Base-by-base conservation (phyloP, 129 eudicot genomes). In the Artemisia annua region DNA sequence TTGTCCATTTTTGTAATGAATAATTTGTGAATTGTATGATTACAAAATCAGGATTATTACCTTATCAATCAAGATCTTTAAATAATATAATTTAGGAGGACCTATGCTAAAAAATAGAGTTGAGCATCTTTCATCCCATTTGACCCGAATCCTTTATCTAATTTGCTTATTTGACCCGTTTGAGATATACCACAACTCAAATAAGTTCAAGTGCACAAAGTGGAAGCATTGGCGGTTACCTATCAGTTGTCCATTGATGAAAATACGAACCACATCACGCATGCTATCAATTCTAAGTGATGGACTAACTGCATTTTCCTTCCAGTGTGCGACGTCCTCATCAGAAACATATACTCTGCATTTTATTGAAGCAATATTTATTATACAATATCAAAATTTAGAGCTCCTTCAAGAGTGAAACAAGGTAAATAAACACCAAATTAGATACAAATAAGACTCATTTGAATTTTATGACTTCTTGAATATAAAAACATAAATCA, bases 261-360 rank as follows among this genome's bases (percentile, higher is more conserved):
- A 90, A 72, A 93, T 81, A 57, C 72, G 85, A 48, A 90, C 95
- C 81, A 87, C 56, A 81, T 94, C 98, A 80, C 98, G 98, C 97
- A 90, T 94, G 86, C 91, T 86, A 77, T 86, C 96, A 76, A 94
- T 90, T 48, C 79, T 66, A 65, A 94, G 86, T 63, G 80, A 65
- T 60, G 98, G 97, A 68, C 66, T 81, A 57, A 81, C 67, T 64
- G 80, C 81, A 77, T 86, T 90, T 35, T 83, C 86, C 68, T 84
- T 78, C 97, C 92, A 90, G 73, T 78, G 84, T 70, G 74, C 71
- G 67, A 90, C 68, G 63, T 94, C 97, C 55, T 83, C 96, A 63
- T 83, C 86, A 30, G 98, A 85, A 58, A 90, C 79, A 63, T 87
- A 67, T 74, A 94, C 54, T 78, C 98, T 94, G 89, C 85, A 85